Percentiles rank a stretch among this genome's conserved stretches.
These are phyloP conservation scores for Blastocrithidia nonstop DNA, from an alignment of 208 protist genomes.

Conservation along the genomic window DNA sequence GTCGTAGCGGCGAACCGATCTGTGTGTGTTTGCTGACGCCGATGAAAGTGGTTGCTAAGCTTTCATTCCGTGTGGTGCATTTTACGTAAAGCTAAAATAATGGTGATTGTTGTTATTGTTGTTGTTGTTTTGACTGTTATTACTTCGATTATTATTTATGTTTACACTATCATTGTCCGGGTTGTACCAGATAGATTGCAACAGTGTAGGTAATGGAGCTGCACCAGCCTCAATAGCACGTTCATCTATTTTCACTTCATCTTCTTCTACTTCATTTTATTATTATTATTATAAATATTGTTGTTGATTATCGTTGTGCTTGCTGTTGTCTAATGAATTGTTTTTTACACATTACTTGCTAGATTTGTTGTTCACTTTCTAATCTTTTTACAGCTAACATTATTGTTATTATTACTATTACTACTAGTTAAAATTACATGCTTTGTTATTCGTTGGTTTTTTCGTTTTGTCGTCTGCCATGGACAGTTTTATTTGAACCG, in stretches of 20 bases:
- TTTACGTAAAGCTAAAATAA: too few species aligned
- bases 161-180: slow-evolving; percentile 27
- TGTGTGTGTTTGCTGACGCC: slow-evolving; percentile 5
- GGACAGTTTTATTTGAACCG: not conserved
- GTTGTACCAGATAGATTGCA: slow-evolving; percentile 79
- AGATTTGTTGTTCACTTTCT: too few species aligned
- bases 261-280: slow-evolving; percentile 2
- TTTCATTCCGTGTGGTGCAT: too few species aligned
- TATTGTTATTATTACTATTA: too few species aligned
- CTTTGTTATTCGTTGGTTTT: too few species aligned
- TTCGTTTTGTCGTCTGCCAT: not conserved
- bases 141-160: not conserved
- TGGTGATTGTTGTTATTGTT: not conserved
- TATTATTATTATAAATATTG: slow-evolving; percentile 2
- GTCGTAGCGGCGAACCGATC: slow-evolving; percentile 11
- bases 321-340: not conserved
- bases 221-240: slow-evolving; percentile 13
- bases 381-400: too few species aligned
- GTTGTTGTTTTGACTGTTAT: not conserved
- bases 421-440: too few species aligned
- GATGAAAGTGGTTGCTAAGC: slow-evolving; percentile 4
- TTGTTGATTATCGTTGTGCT: not conserved
- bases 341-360: too few species aligned
- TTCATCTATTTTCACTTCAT: slow-evolving; percentile 3
- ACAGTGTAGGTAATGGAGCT: slow-evolving; percentile 38